Evolutionary conservation across 2,329 filamentous ascomycete species (phyloP).

Genomic region (Neoscytalidium dimidiatum): DNA sequence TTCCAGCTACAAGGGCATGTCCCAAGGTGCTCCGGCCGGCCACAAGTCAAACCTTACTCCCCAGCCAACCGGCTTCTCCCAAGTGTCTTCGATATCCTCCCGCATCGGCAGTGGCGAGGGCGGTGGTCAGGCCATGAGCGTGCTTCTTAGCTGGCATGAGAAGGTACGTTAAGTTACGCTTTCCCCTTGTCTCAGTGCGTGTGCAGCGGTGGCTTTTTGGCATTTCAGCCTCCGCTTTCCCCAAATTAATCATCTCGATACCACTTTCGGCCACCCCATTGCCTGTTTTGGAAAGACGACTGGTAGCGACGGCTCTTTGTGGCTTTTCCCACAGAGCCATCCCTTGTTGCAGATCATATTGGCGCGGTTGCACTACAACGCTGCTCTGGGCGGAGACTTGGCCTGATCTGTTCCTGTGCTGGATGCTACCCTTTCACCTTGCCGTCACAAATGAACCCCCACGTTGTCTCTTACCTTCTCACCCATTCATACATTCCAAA

Average conservation of each 20-base stretch:
- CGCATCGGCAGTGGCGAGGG: conserved; percentile 62
- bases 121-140: conserved; percentile 89
- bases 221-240: not conserved
- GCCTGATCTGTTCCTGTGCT: not conserved
- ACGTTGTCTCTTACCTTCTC: not conserved
- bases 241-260: conserved; percentile 9
- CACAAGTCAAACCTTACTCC: conserved; percentile 57
- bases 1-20: conserved; percentile 86
- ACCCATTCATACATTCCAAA: not conserved
- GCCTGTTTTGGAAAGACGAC: not conserved
- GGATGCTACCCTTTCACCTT: not conserved
- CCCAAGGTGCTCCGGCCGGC: conserved; percentile 34
- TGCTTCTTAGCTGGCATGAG: conserved; percentile 97
- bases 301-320: conserved; percentile 13
- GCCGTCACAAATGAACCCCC: not conserved
- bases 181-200: conserved; percentile 9
- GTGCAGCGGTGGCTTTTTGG: not conserved
- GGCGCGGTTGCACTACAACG: conserved; percentile 14
- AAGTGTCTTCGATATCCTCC: conserved; percentile 65
- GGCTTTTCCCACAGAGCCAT: conserved; percentile 3
- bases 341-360: conserved; percentile 17
- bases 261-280: conserved; percentile 10
- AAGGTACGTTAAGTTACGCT: conserved; percentile 55
- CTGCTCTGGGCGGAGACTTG: not conserved
- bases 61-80: conserved; percentile 85